Base-by-base conservation (phyloP, 805 yeast genomes). In the Candida xyloterini region DNA sequence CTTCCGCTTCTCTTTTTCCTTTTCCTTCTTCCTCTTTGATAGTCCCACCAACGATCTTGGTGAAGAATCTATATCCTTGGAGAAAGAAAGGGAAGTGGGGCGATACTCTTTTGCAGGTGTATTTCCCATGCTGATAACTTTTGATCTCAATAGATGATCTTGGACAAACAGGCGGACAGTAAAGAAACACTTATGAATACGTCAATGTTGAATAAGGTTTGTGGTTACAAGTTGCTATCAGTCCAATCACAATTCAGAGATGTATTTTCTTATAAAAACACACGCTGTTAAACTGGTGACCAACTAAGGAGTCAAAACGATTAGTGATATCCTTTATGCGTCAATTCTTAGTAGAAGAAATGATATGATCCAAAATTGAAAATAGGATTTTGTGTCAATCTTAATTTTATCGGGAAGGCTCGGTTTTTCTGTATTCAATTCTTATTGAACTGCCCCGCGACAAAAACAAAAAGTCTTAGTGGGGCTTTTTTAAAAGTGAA, bases 1-100 rank as follows among this genome's bases (percentile, higher is more conserved):
- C 35, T 56, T 58, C 43, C 74, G 81, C 53, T 74, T 77, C 27
- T 84, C 90, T 33, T 66, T 74, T n/a, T 72, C 71, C 23, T 61
- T 59, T 33, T 63, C 68, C 42, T 58, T 63, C 50, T 64, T 73
- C 40, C 53, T 55, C 31, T 51, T 50, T 4, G 52, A 40, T 11
- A 46, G 31, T 15, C 51, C 48, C 7, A 52, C 50, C 16, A 51
- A 34, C 15, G 46, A 37, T 27, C 36, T 42, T 7, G 57, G 50
- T 5, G 53, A 27, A 2, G 46, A 23, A 10, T 47, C 28, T 11
- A 49, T 20, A 22, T 52, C 55, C 20, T 47, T 49, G 8, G 52
- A 40, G 27, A 51, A 46, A 10, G 52, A 46, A 9, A 43, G 37
- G 7, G 53, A 48, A n/a, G 51, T 20, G 13, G 40, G 9, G 25